Conservation (phyloP, 495 filamentous ascomycete species). For the Aspergillus panamensis region DNA sequence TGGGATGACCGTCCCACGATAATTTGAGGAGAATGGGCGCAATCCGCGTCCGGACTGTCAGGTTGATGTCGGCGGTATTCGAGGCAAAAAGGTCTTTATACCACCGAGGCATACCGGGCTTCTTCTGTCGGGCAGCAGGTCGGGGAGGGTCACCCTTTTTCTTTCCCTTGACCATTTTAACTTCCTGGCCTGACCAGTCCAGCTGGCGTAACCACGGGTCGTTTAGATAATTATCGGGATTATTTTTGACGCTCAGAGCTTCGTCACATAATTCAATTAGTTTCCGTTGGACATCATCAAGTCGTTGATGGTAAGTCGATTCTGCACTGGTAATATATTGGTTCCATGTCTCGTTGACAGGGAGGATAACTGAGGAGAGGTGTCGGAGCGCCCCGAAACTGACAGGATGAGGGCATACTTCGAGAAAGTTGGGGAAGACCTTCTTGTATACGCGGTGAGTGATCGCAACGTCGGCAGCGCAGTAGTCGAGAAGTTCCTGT, state of each 20-base stretch:
- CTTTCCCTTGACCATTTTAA: constrained; percentile 88
- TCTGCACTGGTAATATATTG: constrained; percentile 79
- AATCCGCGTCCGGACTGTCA: constrained; percentile 86
- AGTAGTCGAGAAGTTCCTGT: constrained; percentile 88
- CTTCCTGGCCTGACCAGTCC: constrained; percentile 90
- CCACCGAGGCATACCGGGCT: constrained; percentile 92
- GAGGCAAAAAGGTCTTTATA: constrained; percentile 85
- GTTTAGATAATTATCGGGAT: constrained; percentile 60
- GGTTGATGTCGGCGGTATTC: constrained; percentile 56
- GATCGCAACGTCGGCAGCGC: constrained; percentile 88
- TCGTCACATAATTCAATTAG: constrained; percentile 68
- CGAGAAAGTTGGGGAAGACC: constrained; percentile 83
- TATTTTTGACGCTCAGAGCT: constrained; percentile 67
- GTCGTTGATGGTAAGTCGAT: constrained; percentile 72
- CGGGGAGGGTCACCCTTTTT: constrained; percentile 75
- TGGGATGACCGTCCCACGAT: constrained; percentile 82
- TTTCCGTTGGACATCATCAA: constrained; percentile 69
- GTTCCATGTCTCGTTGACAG: constrained; percentile 84
- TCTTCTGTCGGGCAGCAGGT: constrained; percentile 81
- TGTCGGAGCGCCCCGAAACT: constrained; percentile 93
- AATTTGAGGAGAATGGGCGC: constrained; percentile 82
- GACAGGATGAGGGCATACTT: constrained; percentile 91
- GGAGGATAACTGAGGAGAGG: constrained; percentile 86
- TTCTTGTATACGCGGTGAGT: constrained; percentile 90
- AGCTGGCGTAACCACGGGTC: constrained; percentile 93